Evolutionary conservation across 2,329 filamentous ascomycete genomes (phyloP).

Genomic region (Cytospora piceicola): DNA sequence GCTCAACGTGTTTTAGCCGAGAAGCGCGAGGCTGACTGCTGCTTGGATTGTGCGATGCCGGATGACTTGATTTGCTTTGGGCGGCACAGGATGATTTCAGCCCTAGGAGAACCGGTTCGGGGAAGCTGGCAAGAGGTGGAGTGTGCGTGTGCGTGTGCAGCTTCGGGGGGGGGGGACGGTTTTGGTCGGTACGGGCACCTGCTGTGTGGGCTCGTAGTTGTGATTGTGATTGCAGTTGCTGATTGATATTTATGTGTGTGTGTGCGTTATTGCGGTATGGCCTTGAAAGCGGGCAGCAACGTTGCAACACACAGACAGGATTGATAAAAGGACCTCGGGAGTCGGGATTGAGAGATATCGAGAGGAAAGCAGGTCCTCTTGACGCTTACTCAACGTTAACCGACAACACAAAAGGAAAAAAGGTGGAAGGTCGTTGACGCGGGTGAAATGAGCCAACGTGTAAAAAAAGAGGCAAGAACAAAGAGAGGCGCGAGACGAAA

Average conservation of each 20-base stretch:
- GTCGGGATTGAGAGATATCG: conserved; percentile 18
- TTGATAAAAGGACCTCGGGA: not conserved
- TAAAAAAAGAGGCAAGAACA: conserved; percentile 26
- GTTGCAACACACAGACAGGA: conserved; percentile 2
- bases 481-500: conserved; percentile 24
- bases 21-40: conserved; percentile 18
- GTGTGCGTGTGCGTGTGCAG: not conserved
- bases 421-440: conserved; percentile 12
- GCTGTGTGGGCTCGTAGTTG: not conserved
- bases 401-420: conserved; percentile 12
- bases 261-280: not conserved
- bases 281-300: not conserved
- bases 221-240: not conserved
- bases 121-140: conserved; percentile 1
- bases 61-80: conserved; percentile 14
- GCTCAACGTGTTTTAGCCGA: conserved; percentile 11
- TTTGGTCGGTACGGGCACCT: not conserved
- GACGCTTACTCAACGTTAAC: conserved; percentile 27
- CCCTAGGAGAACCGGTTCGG: not conserved
- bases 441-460: conserved; percentile 13
- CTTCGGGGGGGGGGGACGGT: no score
- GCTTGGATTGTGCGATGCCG: conserved; percentile 9
- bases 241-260: not conserved
- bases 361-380: conserved; percentile 28
- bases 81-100: no score